phyloP scores from a whole-genome alignment of 2,329 filamentous ascomycete genomes.

The Exophiala sp. region DNA sequence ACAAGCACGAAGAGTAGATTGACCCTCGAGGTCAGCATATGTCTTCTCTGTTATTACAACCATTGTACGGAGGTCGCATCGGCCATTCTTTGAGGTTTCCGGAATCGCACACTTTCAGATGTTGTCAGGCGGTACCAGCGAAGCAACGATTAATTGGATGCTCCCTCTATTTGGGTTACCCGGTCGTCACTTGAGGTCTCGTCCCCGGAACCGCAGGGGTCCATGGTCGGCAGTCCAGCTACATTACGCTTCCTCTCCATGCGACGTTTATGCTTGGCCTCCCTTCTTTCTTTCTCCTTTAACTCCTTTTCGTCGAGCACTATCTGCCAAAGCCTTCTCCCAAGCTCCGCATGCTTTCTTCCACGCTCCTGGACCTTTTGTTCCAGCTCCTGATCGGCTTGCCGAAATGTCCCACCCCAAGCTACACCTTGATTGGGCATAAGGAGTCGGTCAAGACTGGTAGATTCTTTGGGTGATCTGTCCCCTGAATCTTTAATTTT shows the following conservation, averaged over 20 bases:
- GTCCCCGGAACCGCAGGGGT: neutral
- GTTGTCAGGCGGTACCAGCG: too few relatives aligned
- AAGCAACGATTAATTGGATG: too few relatives aligned
- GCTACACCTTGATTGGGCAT: neutral
- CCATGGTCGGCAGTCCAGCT: neutral
- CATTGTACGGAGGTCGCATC: too few relatives aligned
- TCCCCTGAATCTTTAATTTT: neutral
- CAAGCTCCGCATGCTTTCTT: conserved; percentile 10
- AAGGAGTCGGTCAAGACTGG: neutral
- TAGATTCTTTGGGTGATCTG: neutral
- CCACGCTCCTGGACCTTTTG: conserved; percentile 4
- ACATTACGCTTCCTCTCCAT: conserved; percentile 16
- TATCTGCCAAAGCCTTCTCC: conserved; percentile 17
- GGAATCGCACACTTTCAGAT: too few relatives aligned
- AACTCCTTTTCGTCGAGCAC: conserved; percentile 18
- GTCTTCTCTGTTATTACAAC: neutral
- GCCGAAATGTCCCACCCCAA: conserved; percentile 7
- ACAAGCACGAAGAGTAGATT: neutral
- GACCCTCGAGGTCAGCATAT: neutral
- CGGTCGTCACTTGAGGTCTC: neutral
- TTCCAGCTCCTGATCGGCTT: conserved; percentile 10
- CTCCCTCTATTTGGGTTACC: too few relatives aligned
- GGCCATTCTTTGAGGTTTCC: too few relatives aligned
- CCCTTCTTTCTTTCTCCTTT: conserved; percentile 19
- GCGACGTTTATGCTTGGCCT: conserved; percentile 14